These are phyloP conservation scores for Quercus engelmannii DNA, from an alignment of 306 rosid genomes.

Conservation along the genomic window DNA sequence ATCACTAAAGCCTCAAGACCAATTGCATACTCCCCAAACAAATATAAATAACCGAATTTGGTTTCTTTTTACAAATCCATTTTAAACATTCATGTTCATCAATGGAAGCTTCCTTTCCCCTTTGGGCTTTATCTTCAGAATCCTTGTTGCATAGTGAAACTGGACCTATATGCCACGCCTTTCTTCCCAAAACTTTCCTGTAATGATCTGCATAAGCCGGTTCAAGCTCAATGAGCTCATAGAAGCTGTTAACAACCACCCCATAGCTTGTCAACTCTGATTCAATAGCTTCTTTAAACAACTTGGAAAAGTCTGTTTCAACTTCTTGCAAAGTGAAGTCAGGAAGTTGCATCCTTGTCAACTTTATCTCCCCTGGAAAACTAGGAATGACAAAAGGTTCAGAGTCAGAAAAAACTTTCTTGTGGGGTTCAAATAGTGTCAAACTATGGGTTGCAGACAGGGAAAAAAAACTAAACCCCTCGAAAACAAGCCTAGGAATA, in stretches of 20 bases:
- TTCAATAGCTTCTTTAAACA: not conserved
- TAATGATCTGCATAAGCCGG: constrained; percentile 24
- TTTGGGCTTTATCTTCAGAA: not conserved
- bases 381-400: constrained; percentile 29
- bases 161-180: constrained; percentile 23
- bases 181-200: constrained; percentile 10
- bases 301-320: not conserved
- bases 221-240: constrained; percentile 32
- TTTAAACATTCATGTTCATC: constrained; percentile 18
- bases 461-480: constrained; percentile 27
- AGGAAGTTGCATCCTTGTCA: constrained; percentile 15
- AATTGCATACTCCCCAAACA: constrained; percentile 27
- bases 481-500: constrained; percentile 31
- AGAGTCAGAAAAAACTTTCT: constrained; percentile 1
- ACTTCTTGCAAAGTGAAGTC: not conserved
- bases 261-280: constrained; percentile 13
- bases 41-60: constrained; percentile 29
- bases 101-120: constrained; percentile 6
- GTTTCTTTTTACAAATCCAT: constrained; percentile 34
- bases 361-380: constrained; percentile 28
- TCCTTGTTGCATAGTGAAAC: not conserved
- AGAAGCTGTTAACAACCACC: constrained; percentile 27
- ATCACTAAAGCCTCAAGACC: constrained; percentile 25
- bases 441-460: not conserved
- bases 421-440: constrained; percentile 8